These are phyloP conservation scores for Diaporthe citriasiana DNA, from an alignment of 2,329 filamentous ascomycete species.

Conservation along the genomic window DNA sequence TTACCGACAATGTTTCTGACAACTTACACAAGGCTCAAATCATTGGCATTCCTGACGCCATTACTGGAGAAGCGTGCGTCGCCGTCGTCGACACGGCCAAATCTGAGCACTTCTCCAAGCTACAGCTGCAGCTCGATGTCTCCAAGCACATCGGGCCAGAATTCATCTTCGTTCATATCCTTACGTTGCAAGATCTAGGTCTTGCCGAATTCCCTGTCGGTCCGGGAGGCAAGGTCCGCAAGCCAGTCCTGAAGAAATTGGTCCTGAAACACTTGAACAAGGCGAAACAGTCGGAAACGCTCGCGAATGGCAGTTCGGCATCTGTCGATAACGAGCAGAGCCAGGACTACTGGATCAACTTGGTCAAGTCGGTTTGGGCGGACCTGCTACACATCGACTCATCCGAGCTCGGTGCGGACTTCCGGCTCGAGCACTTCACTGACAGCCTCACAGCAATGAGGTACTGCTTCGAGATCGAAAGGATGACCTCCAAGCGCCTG, in stretches of 20 bases:
- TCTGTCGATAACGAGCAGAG: fast-evolving
- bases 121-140: background rate
- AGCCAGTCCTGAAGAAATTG: background rate
- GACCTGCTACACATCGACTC: background rate
- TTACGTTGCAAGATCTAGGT: background rate
- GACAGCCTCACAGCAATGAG: constrained; percentile 25
- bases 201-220: background rate
- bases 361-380: constrained; percentile 8
- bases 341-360: background rate
- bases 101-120: constrained; percentile 1
- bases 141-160: constrained; percentile 9
- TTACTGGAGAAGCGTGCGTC: background rate
- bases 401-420: background rate
- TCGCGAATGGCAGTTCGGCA: background rate
- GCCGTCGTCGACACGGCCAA: constrained; percentile 3
- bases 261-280: background rate
- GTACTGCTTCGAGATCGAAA: constrained; percentile 5
- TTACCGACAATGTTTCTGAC: background rate
- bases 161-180: background rate
- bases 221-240: constrained; percentile 11
- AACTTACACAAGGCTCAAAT: background rate
- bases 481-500: background rate
- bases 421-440: constrained; percentile 15
- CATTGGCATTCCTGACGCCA: background rate
- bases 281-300: background rate